Base-by-base conservation (phyloP, 805 yeast genomes). In the Jamesozyma jinghongensis region DNA sequence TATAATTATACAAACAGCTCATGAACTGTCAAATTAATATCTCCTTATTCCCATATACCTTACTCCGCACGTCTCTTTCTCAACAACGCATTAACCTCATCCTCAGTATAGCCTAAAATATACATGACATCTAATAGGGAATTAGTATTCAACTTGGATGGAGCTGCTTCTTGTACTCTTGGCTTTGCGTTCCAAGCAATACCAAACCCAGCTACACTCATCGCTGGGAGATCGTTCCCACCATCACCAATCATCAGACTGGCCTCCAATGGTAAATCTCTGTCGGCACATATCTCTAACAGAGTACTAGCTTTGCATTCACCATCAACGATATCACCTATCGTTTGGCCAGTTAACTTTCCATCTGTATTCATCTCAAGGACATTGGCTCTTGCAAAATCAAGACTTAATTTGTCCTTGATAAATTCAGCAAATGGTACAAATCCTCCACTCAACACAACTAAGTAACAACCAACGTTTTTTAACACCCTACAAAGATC, bases 151-250 rank as follows among this genome's bases (percentile, higher is more conserved):
- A 92, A 68, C 45, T 83, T 72, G 33, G 85, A 71, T 16, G 96
- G 96, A 0, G 98, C 97, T 49, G 69, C 66, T 43, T 64, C 59
- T 61, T 87, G 97, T 2, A 92, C 98, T 48, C 72, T 79, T 18
- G 97, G 97, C 60, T 92, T 92, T 17, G 97, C 99, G 59, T 86
- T 84, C 94, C 96, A 92, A 0, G 98, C 98, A 40, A 92, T 70
- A 17, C 98, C 98, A 58, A 77, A 83, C 0, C 97, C 97, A 2
- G 95, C 96, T 12, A 65, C 75, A 2, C 68, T 73, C 97, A 92
- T 92, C 87, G 94, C 94, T 34, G 75, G 74, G 56, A 92, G 67
- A 64, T 92, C 99, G 55, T 92, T 92, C 19, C 97, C 96, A 30
- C 99, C 99, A 59, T 92, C 97, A 29, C 97, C 97, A 30, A 90